Percentiles rank a stretch among this genome's conserved stretches.
These are phyloP conservation scores for Penicillium verrucosum DNA, from an alignment of 2,329 filamentous ascomycete genomes.

Conservation along the genomic window DNA sequence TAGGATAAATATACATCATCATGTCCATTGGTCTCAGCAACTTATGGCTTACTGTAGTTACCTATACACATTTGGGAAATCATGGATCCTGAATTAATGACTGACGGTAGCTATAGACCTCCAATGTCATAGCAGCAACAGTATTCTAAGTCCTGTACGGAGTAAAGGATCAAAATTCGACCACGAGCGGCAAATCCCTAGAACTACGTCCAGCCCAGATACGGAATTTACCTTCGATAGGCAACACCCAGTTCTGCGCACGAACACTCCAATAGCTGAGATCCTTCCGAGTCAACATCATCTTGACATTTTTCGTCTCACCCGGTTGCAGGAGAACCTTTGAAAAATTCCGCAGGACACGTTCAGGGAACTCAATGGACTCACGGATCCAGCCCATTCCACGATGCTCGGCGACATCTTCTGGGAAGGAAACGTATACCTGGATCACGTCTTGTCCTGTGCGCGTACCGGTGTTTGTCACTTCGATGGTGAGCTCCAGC, in stretches of 20 bases:
- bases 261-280: slow-evolving; percentile 69
- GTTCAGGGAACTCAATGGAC: slow-evolving; percentile 61
- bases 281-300: slow-evolving; percentile 64
- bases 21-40: background rate
- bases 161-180: slow-evolving; percentile 22
- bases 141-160: background rate
- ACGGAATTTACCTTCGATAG: slow-evolving; percentile 39
- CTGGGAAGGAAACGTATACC: slow-evolving; percentile 66
- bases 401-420: slow-evolving; percentile 31
- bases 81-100: background rate
- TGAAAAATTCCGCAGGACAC: slow-evolving; percentile 66
- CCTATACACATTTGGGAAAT: background rate
- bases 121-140: background rate
- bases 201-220: slow-evolving; percentile 40
- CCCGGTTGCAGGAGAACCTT: slow-evolving; percentile 61
- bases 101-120: background rate
- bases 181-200: slow-evolving; percentile 32
- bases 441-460: slow-evolving; percentile 52
- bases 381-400: slow-evolving; percentile 29
- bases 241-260: slow-evolving; percentile 67
- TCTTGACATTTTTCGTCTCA: slow-evolving; percentile 52
- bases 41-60: background rate
- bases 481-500: slow-evolving; percentile 44
- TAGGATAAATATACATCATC: background rate
- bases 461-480: slow-evolving; percentile 50